These are phyloP conservation scores for Linderina pennispora DNA, from an alignment of 192 early-diverging fungal species.

Conservation along the genomic window DNA sequence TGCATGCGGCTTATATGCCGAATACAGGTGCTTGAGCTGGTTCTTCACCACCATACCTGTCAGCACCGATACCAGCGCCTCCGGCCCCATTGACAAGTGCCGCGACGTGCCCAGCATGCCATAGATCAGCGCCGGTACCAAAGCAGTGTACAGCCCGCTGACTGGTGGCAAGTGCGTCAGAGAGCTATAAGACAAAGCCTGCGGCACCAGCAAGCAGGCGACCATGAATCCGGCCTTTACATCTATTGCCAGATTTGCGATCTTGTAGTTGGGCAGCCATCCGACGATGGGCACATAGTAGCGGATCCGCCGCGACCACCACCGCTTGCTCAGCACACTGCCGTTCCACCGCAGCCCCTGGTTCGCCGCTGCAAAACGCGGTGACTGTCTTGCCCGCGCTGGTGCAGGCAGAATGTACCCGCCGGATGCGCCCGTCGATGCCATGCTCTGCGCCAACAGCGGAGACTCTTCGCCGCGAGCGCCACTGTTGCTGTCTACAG, in stretches of 20 bases:
- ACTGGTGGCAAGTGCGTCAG: conserved; percentile 79
- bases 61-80: conserved; percentile 87
- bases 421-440: too few relatives aligned
- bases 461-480: too few relatives aligned
- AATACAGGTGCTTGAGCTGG: conserved; percentile 52
- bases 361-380: too few relatives aligned
- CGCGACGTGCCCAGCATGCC: conserved; percentile 88
- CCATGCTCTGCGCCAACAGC: too few relatives aligned
- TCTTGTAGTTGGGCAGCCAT: conserved; percentile 83
- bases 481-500: too few relatives aligned
- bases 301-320: conserved; percentile 54
- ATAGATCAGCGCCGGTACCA: conserved; percentile 80
- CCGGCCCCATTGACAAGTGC: conserved; percentile 92
- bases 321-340: too few relatives aligned
- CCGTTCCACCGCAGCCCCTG: too few relatives aligned
- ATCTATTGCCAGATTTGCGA: conserved; percentile 61
- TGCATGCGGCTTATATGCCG: conserved; percentile 34
- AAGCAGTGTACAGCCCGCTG: conserved; percentile 88
- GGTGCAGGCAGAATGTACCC: too few relatives aligned
- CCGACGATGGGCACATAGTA: conserved; percentile 93
- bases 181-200: conserved; percentile 84
- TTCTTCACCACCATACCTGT: conserved; percentile 61
- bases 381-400: too few relatives aligned
- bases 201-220: conserved; percentile 68
- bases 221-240: conserved; percentile 82